phyloP scores from a whole-genome alignment of 2,329 filamentous ascomycete genomes.

The Bimuria novae-zelandiae region DNA sequence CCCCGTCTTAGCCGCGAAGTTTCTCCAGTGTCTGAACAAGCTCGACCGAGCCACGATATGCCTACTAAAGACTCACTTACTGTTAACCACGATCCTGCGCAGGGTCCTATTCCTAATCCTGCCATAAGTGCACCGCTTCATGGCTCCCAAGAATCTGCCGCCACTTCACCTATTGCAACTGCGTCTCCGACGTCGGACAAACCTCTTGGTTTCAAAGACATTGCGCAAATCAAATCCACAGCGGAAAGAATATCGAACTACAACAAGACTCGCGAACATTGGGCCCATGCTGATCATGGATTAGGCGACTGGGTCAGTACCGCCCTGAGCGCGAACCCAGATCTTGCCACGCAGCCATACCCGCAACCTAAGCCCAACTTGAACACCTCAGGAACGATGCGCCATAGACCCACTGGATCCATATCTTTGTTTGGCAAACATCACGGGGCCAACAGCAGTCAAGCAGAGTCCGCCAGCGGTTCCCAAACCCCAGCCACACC shows the following conservation, averaged over 20 bases:
- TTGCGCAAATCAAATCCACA: conserved; percentile 69
- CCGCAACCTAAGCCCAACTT: conserved; percentile 25
- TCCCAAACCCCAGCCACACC: conserved; percentile 34
- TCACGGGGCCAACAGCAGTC: conserved; percentile 25
- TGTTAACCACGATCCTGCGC: conserved; percentile 14
- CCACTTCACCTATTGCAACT: conserved; percentile 25
- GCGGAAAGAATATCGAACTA: conserved; percentile 75
- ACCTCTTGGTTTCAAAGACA: conserved; percentile 71
- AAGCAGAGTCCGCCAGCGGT: conserved; percentile 29
- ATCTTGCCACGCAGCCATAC: conserved; percentile 49
- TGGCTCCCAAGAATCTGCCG: conserved; percentile 18
- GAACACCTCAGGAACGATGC: conserved; percentile 40
- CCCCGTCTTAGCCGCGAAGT: conserved; percentile 36
- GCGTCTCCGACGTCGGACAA: conserved; percentile 36
- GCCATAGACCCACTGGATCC: conserved; percentile 43
- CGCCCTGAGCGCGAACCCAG: conserved; percentile 56
- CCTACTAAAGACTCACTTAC: not conserved
- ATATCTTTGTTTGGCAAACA: conserved; percentile 45
- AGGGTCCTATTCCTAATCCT: conserved; percentile 17
- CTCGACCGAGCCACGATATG: conserved; percentile 12
- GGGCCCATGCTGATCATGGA: conserved; percentile 74
- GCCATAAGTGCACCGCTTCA: conserved; percentile 1
- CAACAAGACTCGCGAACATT: conserved; percentile 71
- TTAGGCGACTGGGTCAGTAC: conserved; percentile 64
- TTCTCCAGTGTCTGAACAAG: conserved; percentile 12